Evolutionary conservation across 2,329 filamentous ascomycete genomes (phyloP).

Genomic region (Trichophyton schoenleinii): DNA sequence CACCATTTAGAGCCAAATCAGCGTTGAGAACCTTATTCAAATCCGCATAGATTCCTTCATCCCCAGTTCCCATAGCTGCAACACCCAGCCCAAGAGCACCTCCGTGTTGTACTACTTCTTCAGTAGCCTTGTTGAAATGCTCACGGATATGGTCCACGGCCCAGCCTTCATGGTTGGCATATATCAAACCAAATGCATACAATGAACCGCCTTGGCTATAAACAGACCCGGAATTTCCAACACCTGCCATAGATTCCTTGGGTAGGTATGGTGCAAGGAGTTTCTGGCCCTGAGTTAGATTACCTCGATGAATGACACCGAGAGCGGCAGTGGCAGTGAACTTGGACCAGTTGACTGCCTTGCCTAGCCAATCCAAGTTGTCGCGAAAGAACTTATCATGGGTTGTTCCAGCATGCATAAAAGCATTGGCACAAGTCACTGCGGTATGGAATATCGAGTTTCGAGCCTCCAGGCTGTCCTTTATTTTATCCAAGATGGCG

Average conservation of each 20-base stretch:
- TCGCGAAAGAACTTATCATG: constrained; percentile 98
- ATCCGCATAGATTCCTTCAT: constrained; percentile 79
- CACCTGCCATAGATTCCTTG: constrained; percentile 47
- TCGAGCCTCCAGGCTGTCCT: constrained; percentile 85
- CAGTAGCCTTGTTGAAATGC: constrained; percentile 38
- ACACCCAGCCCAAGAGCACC: constrained; percentile 91
- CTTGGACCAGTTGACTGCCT: constrained; percentile 99
- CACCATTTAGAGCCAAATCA: constrained; percentile 91
- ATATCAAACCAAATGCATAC: constrained; percentile 90
- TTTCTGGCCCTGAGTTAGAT: constrained; percentile 84
- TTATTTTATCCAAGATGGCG: constrained; percentile 87
- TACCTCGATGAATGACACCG: constrained; percentile 92
- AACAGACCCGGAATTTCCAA: constrained; percentile 67
- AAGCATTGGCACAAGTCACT: constrained; percentile 93
- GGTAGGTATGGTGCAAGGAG: constrained; percentile 90
- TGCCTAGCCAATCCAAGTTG: constrained; percentile 94
- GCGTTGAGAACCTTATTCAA: constrained; percentile 80
- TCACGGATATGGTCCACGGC: constrained; percentile 45
- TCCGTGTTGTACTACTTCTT: constrained; percentile 89
- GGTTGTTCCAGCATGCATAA: constrained; percentile 98
- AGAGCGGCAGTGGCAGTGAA: constrained; percentile 94
- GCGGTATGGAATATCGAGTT: constrained; percentile 98
- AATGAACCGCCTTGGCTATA: constrained; percentile 94
- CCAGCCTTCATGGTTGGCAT: constrained; percentile 90
- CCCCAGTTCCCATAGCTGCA: constrained; percentile 92